Base-by-base conservation (phyloP, 140 eudicot genomes). In the Ambrosia hybrid region DNA sequence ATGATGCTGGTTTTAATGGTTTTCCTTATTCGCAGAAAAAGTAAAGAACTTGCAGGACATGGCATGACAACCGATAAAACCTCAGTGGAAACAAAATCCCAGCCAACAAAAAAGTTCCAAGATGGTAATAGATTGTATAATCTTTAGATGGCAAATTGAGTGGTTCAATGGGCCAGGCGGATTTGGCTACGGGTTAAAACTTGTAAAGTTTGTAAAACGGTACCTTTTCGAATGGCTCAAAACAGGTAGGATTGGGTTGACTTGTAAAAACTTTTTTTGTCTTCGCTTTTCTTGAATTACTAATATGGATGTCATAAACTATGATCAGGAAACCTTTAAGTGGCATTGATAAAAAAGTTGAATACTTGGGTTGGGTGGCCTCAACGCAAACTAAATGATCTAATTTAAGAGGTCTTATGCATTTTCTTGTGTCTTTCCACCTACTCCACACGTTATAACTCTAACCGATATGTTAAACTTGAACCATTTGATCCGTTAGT, bases 21-120 rank as follows among this genome's bases (percentile, higher is more conserved):
- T 65, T 75, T 90, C 72, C 94, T 94, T 61, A 86, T 94, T 53
- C 87, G 83, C 15, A 83, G 78, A 83, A 94, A 90, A 80, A 83
- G 74, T 67, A 76, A 65, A 82, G 92, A 90, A 79, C 89, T 94
- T 5, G 83, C 84, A 26, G 83, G 79, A 57, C 65, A 80, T 55
- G 84, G 76, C 61, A 39, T 30, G 41, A 51, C 4, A n/a, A 66
- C 52, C 38, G 83, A 84, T 70, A 83, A 84, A 71, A 38, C 81
- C 57, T 72, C 84, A 12, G 53, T 79, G 73, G 89, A 82, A 81
- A 36, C 84, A 68, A 68, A 80, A 74, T 41, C 84, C 69, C 92
- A 75, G 64, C 78, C 90, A 26, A 37, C 85, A 70, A 85, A 82
- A 78, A 90, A 76, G 76, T 75, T 81, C 72, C 91, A 81, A 49